phyloP scores from a whole-genome alignment of 2,329 filamentous ascomycete species.

The Hypoxylon sp. region DNA sequence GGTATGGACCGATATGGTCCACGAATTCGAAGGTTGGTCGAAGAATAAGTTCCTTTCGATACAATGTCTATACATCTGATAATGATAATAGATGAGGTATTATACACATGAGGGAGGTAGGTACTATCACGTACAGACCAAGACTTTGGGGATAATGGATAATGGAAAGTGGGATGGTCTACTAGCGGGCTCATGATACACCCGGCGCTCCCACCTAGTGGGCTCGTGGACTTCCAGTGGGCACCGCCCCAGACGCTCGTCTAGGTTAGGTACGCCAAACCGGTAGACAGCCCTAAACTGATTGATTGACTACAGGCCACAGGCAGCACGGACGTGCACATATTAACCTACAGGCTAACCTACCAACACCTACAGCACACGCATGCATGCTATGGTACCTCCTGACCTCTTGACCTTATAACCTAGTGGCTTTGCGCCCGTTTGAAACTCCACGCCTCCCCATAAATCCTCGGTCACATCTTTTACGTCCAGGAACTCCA shows the following conservation, averaged over 20 bases:
- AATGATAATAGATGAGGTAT: conserved; percentile 1
- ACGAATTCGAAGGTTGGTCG: conserved; percentile 16
- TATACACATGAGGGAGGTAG: conserved; percentile 1
- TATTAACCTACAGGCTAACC: neutral
- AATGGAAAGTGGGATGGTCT: neutral
- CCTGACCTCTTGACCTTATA: conserved; percentile 8
- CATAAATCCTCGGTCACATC: conserved; percentile 20
- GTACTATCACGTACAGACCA: neutral
- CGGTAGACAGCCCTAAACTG: conserved; percentile 17
- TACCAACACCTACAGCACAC: conserved; percentile 25
- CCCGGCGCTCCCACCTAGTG: neutral
- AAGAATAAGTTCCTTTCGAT: conserved; percentile 4
- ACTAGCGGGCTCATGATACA: neutral
- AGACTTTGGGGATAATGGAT: neutral
- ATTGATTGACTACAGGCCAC: conserved; percentile 7
- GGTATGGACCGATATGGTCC: conserved; percentile 10
- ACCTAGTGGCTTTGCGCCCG: conserved; percentile 38
- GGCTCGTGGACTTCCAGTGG: neutral
- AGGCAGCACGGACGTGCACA: no score
- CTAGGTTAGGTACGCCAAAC: conserved; percentile 2
- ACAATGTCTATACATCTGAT: conserved; percentile 1
- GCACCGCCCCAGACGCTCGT: conserved; percentile 2
- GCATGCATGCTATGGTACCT: neutral
- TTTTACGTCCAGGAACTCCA: conserved; percentile 29
- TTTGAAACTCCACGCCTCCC: conserved; percentile 35